Evolutionary conservation across 257 asterid genomes (phyloP).

Genomic region (Anisodus acutangulus): DNA sequence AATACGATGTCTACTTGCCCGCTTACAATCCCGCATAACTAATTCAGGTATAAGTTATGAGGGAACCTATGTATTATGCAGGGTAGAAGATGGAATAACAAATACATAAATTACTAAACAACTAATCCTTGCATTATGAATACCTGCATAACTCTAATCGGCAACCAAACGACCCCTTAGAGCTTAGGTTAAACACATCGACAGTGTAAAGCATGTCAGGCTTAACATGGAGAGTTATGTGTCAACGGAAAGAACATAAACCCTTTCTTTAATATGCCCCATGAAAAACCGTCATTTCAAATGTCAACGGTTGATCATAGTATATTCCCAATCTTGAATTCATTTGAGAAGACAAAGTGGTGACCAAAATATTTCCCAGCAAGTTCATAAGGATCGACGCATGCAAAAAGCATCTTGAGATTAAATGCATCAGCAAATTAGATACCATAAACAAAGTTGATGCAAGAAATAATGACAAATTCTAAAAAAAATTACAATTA

Average conservation of each 20-base stretch:
- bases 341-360: not conserved
- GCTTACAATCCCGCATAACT: no score
- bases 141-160: no score
- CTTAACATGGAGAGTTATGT: not conserved
- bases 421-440: not conserved
- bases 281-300: not conserved
- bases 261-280: not conserved
- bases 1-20: no score
- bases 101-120: no score
- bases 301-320: not conserved
- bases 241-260: not conserved
- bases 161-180: not conserved
- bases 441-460: not conserved
- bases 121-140: no score
- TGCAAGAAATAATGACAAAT: not conserved
- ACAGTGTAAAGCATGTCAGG: not conserved
- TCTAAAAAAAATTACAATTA: not conserved
- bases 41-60: no score
- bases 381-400: constrained; percentile 9
- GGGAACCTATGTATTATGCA: no score
- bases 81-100: no score
- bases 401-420: not conserved
- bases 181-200: not conserved
- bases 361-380: not conserved
- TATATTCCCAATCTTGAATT: not conserved